Evolutionary conservation across 495 filamentous ascomycete genomes (phyloP).

Genomic region (Penicillium waksmanii): DNA sequence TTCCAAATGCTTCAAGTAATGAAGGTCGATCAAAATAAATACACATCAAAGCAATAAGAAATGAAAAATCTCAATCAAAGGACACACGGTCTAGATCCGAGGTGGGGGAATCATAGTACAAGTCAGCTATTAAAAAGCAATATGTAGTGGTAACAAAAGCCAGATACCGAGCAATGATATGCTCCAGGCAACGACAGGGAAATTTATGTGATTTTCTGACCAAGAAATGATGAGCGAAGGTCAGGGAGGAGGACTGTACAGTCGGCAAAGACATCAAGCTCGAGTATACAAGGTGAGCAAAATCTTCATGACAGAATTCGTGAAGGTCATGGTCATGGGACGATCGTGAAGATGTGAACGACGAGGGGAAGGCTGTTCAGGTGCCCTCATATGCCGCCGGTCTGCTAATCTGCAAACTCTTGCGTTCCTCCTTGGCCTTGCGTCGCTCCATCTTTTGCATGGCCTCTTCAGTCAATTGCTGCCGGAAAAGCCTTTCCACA

Average conservation of each 20-base stretch:
- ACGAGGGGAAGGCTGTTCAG: constrained; percentile 6
- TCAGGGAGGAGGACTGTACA: constrained; percentile 21
- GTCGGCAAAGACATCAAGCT: neutral
- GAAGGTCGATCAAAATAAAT: neutral
- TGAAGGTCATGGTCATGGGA: constrained; percentile 29
- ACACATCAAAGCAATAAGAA: neutral
- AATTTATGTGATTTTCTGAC: constrained; percentile 2
- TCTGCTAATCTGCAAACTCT: constrained; percentile 29
- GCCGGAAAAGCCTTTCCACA: constrained; percentile 69
- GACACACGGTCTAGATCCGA: neutral
- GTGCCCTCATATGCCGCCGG: constrained; percentile 15
- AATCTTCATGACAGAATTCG: constrained; percentile 10
- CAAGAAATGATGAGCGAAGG: neutral
- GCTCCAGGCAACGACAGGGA: constrained; percentile 15
- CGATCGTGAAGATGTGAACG: constrained; percentile 8
- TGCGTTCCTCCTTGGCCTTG: constrained; percentile 54
- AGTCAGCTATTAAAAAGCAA: constrained; percentile 14
- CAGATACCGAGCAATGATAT: neutral
- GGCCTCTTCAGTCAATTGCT: constrained; percentile 72
- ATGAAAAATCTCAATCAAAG: neutral
- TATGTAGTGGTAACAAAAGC: constrained; percentile 1
- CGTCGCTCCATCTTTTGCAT: constrained; percentile 72
- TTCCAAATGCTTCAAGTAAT: neutral
- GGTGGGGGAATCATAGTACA: constrained; percentile 17
- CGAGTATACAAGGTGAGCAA: neutral